Base-by-base conservation (phyloP, 148 eudicot species). In the Cornus controversa region DNA sequence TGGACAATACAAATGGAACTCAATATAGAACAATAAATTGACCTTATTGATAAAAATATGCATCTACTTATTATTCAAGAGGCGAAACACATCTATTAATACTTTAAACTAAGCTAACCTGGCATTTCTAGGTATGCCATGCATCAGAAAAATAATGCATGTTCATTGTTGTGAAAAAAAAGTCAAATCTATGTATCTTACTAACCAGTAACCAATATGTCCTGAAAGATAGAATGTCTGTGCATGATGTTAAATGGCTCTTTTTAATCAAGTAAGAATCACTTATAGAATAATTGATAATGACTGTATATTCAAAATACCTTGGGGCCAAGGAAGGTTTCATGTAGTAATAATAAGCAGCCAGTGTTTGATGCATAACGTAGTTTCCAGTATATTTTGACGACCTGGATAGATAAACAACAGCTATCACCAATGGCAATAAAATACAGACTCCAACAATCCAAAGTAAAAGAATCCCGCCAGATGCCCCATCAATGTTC, bases 261-360 rank as follows among this genome's bases (percentile, higher is more conserved):
- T 4, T 60, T 2, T 23, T 26, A 31, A 15, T 14, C 8, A 15
- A 23, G 13, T 6, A 40, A 37, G 25, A 40, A 42, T 11, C 4
- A 65, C 27, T 66, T 18, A 47, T 28, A n/a, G 28, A 60, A 58
- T 29, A 27, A 26, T 15, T 69, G 2, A 14, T 10, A 47, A 37
- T 37, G 10, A n/a, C 57, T 67, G 23, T 54, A 66, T 72, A 47
- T 65, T 15, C 13, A 23, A 70, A 57, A 67, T 87, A 94, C 98
- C 92, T 94, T 72, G 98, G 98, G 36, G 94, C 98, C 87, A 94
- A 78, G 2, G 94, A 94, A 72, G 97, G 98, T 80, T 92, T 94
- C 93, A 92, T 90, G 71, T 87, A 86, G 84, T 88, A 85, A 78
- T 83, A 92, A 72, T 92, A 94, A 69, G 97, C 85, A 20, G 83